Percentiles rank a stretch among this genome's conserved stretches.
Conservation (phyloP, 169 alveolate genomes). For the Plasmodium gonderi region DNA sequence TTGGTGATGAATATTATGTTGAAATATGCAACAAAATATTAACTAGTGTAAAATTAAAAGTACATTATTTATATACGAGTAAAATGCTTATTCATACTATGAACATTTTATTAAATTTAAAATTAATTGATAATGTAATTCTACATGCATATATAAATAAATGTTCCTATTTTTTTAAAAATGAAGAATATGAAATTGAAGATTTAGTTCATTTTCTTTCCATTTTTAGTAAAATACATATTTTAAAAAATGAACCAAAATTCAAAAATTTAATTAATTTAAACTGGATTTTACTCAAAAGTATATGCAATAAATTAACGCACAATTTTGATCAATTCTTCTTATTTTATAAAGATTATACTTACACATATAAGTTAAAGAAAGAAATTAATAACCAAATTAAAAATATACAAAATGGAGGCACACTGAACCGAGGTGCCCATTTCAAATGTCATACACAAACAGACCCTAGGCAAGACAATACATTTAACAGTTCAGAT, state of each 20-base stretch:
- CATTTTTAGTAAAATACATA: constrained; percentile 21
- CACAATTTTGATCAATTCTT: constrained; percentile 37
- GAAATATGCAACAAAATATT: neutral
- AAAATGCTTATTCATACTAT: constrained; percentile 57
- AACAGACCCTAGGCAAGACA: neutral
- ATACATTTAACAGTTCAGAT: too few relatives aligned
- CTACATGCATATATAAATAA: constrained; percentile 23
- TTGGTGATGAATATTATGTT: neutral
- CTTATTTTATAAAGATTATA: constrained; percentile 4
- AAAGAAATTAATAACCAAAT: constrained; percentile 8
- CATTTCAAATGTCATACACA: neutral
- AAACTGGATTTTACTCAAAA: constrained; percentile 32
- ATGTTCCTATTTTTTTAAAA: constrained; percentile 21
- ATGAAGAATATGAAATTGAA: constrained; percentile 38
- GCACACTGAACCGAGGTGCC: neutral
- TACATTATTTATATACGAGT: constrained; percentile 65
- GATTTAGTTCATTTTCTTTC: constrained; percentile 34
- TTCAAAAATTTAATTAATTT: neutral
- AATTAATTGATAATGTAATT: constrained; percentile 26
- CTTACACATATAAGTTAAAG: constrained; percentile 4
- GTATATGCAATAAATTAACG: constrained; percentile 33
- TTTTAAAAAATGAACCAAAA: constrained; percentile 3
- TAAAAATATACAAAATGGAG: neutral
- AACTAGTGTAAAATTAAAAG: constrained; percentile 21
- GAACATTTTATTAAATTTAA: constrained; percentile 38